A percentile compares a stretch with the other conserved stretches of the same genome.
Conservation (phyloP, 345 rosid species). For the Turritis glabra region DNA sequence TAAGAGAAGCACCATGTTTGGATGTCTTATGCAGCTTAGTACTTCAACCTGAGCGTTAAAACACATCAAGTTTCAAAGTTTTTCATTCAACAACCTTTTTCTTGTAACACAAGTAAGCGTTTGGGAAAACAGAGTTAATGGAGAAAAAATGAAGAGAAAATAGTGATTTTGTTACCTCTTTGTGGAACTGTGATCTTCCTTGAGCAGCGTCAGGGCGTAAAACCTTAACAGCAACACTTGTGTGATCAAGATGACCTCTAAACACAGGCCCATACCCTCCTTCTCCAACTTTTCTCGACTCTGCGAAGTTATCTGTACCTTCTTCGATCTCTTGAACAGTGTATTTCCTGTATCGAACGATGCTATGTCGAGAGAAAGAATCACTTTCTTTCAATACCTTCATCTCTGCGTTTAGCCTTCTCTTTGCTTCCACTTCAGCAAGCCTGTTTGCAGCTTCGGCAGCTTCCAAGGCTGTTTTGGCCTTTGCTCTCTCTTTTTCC, state of each 20-base stretch:
- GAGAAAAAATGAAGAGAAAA: background rate
- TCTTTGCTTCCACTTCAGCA: constrained; percentile 61
- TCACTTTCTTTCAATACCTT: constrained; percentile 50
- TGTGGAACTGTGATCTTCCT: constrained; percentile 81
- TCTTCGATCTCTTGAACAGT: constrained; percentile 72
- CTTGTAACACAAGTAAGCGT: constrained; percentile 5
- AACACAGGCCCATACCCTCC: constrained; percentile 98
- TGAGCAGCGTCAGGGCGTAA: constrained; percentile 93
- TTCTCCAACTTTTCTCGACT: constrained; percentile 74
- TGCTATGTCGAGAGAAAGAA: constrained; percentile 30
- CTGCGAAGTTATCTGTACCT: constrained; percentile 57
- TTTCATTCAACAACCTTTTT: background rate
- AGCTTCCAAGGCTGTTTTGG: constrained; percentile 68
- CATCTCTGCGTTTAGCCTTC: constrained; percentile 50
- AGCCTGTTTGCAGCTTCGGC: constrained; percentile 70
- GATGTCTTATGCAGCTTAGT: constrained; percentile 89
- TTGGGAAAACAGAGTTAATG: background rate
- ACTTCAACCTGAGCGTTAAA: constrained; percentile 64
- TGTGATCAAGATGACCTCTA: constrained; percentile 82
- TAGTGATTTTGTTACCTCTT: constrained; percentile 56
- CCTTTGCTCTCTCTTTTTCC: constrained; percentile 62
- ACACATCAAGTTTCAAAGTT: background rate
- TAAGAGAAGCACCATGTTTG: constrained; percentile 92
- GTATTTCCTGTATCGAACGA: constrained; percentile 68
- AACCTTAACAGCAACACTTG: constrained; percentile 83